A percentile compares a stretch with the other conserved stretches of the same genome.
These are phyloP conservation scores for Diaporthe sp. DNA, from an alignment of 2,329 filamentous ascomycete species.

Conservation along the genomic window DNA sequence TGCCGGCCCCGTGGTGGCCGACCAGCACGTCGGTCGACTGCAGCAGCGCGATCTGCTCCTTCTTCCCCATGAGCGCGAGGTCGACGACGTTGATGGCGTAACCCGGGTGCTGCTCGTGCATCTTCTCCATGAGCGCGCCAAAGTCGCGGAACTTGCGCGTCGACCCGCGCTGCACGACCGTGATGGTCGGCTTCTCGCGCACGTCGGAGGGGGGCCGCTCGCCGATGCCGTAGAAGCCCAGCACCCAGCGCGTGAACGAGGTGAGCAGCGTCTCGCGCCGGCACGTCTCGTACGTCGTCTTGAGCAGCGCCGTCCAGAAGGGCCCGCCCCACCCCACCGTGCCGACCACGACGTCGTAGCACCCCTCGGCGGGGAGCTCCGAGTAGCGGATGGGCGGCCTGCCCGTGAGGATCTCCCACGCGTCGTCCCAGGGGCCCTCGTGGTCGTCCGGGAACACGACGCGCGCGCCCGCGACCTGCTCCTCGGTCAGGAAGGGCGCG, in stretches of 20 bases:
- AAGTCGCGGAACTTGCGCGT: slow-evolving; percentile 33
- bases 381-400: not conserved
- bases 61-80: slow-evolving; percentile 41
- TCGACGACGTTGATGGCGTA: slow-evolving; percentile 43
- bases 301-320: slow-evolving; percentile 29
- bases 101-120: slow-evolving; percentile 17
- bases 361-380: slow-evolving; percentile 1
- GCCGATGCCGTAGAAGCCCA: not conserved
- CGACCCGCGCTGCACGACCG: slow-evolving; percentile 25
- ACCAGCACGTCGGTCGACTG: slow-evolving; percentile 44
- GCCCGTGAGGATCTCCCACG: slow-evolving; percentile 16
- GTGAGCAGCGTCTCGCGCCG: slow-evolving; percentile 31
- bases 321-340: slow-evolving; percentile 28
- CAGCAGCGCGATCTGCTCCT: slow-evolving; percentile 44
- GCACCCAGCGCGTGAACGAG: not conserved
- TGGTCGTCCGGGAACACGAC: slow-evolving; percentile 29
- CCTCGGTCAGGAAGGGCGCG: not conserved
- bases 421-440: slow-evolving; percentile 28
- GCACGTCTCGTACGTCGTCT: slow-evolving; percentile 27
- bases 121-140: not conserved
- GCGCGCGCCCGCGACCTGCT: not conserved
- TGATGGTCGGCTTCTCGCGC: slow-evolving; percentile 14
- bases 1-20: slow-evolving; percentile 45
- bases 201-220: not conserved
- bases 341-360: slow-evolving; percentile 30